phyloP scores from a whole-genome alignment of 164 flowering plant species.

The Piper longum region DNA sequence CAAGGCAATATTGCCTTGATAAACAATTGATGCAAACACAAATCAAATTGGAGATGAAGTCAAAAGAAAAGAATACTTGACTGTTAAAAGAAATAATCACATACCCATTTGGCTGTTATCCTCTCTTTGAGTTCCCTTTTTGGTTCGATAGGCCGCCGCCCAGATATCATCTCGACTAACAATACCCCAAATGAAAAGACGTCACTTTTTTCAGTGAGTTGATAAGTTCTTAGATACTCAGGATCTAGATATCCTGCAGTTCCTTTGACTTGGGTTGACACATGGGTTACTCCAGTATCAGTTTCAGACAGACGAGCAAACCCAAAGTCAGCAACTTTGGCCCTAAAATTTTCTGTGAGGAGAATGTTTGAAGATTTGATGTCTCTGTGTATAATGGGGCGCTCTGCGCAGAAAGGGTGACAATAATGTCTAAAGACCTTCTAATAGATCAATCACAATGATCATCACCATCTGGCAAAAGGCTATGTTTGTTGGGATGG shows the following conservation, averaged over 20 bases:
- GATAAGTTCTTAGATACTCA: slow-evolving; percentile 75
- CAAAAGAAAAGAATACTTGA: no score
- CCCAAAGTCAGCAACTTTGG: slow-evolving; percentile 94
- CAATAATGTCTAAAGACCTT: not conserved
- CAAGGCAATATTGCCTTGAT: not conserved
- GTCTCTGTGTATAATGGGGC: slow-evolving; percentile 93
- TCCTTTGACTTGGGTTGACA: slow-evolving; percentile 94
- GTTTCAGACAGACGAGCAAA: slow-evolving; percentile 69
- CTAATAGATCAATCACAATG: no score
- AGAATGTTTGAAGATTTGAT: slow-evolving; percentile 97
- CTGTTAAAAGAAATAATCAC: not conserved
- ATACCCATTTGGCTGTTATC: slow-evolving; percentile 79
- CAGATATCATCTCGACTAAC: slow-evolving; percentile 71
- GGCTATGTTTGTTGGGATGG: no score
- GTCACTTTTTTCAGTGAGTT: slow-evolving; percentile 94
- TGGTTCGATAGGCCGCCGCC: slow-evolving; percentile 84
- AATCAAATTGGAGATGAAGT: no score
- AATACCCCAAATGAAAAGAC: slow-evolving; percentile 93
- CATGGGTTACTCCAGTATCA: slow-evolving; percentile 75
- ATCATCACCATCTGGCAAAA: no score
- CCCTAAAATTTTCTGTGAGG: slow-evolving; percentile 66
- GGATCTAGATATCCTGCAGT: slow-evolving; percentile 98
- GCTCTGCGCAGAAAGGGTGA: slow-evolving; percentile 39
- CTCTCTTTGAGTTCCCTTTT: slow-evolving; percentile 55
- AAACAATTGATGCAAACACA: not conserved